Percentiles rank a stretch among this genome's conserved stretches.
These are phyloP conservation scores for Rubus parviflorus DNA, from an alignment of 306 rosid genomes.

Conservation along the genomic window DNA sequence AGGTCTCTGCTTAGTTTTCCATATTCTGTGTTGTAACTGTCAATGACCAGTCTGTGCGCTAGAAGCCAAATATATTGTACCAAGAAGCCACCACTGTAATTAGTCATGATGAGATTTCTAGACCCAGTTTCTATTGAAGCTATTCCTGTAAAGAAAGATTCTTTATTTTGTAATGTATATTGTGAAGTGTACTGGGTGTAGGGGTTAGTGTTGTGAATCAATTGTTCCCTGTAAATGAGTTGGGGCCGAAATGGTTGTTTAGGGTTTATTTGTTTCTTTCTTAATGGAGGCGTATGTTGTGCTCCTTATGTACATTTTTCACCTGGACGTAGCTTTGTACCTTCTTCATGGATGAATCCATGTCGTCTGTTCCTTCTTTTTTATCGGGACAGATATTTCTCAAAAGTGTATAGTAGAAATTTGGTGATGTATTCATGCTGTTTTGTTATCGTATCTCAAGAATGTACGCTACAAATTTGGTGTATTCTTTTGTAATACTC, in stretches of 20 bases:
- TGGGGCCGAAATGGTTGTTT: neutral
- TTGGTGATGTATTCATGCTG: neutral
- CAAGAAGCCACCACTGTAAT: conserved; percentile 23
- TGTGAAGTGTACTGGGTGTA: conserved; percentile 3
- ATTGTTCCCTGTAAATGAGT: conserved; percentile 13
- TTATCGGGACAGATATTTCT: conserved; percentile 14
- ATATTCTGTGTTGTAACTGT: conserved; percentile 18
- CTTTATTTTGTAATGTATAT: neutral
- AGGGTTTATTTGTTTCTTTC: conserved; percentile 5
- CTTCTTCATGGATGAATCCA: neutral
- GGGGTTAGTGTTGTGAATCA: conserved; percentile 11
- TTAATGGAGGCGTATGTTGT: conserved; percentile 3
- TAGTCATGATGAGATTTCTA: conserved; percentile 15
- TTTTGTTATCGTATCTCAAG: neutral
- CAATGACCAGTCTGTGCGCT: conserved; percentile 15
- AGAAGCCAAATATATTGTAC: conserved; percentile 3
- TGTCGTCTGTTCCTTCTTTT: neutral
- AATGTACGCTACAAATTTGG: neutral
- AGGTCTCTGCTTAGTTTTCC: neutral
- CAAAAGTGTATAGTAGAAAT: neutral
- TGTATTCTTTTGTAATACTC: neutral
- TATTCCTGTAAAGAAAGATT: conserved; percentile 9
- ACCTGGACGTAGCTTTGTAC: conserved; percentile 8
- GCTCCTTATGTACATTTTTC: conserved; percentile 2
- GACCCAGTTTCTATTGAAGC: conserved; percentile 17